Evolutionary conservation across 1,284 basidiomycete species (phyloP), one percentile per base, ranked within the genome.

Genomic region (Chalciporus piperatoides): DNA sequence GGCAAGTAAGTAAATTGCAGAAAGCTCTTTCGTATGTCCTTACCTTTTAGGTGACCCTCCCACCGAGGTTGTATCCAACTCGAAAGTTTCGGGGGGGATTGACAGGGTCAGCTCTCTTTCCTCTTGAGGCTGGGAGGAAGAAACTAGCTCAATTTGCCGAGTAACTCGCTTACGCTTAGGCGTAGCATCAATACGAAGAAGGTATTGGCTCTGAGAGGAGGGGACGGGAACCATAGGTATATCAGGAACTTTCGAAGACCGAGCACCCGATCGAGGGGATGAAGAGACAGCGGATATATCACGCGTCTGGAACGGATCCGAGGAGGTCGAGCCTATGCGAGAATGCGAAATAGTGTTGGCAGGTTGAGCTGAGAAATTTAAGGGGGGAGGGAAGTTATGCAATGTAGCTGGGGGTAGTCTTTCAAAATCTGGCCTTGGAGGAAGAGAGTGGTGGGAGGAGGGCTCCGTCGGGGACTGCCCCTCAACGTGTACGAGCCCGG

Each of bases 191-290:
- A 35, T 36, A 27, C 55, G 55, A 28, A 66, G 63, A 23, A 66
- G 65, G 40, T 66, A 66, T 55, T 66, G 64, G 30, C 68, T 69
- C 37, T 66, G 64, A 37, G 64, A 66, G 12, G 64, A 65, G 9
- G 57, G 48, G 15, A 69, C 36, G 14, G 62, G 53, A 37, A 58
- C 36, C 35, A 36, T 39, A 8, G 55, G 37, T 38, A 49, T 36
- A 19, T 43, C 27, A 38, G 32, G 44, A 30, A 9, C 38, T 14
- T 45, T 19, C 4, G 40, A 44, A 36, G 38, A 17, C 40, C 44
- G 61, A 14, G 25, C 28, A 38, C 48, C 38, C 32, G 12, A 10
- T 19, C 39, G 40, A n/a, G 8, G n/a, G 2, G 32, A 24, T 21
- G 21, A 23, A 35, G 21, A 41, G 3, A 19, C n/a, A 38, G 24